A percentile compares a stretch with the other conserved stretches of the same genome.
Evolutionary conservation across 108 stramenopile species (phyloP).

Genomic region (Nannochloropsis granulata): DNA sequence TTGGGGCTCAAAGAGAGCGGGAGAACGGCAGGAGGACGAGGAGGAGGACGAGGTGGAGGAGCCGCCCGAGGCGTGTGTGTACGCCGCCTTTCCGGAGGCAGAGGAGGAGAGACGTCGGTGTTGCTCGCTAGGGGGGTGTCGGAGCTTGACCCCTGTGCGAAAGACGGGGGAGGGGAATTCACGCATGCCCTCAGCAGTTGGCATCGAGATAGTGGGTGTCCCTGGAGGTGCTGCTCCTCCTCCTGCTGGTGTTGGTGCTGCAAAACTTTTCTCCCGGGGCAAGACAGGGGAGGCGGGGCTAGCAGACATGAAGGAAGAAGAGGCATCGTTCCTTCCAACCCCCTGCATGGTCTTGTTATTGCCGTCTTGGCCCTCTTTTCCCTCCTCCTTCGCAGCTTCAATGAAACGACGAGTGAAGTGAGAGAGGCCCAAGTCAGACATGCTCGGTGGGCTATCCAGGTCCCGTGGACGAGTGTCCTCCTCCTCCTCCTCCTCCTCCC

Average conservation of each 20-base stretch:
- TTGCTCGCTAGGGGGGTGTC: background rate
- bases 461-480: background rate
- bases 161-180: background rate
- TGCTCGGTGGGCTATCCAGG: background rate
- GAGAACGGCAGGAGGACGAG: background rate
- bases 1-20: background rate
- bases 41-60: background rate
- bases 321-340: background rate
- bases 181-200: background rate
- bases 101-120: background rate
- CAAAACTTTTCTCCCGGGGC: background rate
- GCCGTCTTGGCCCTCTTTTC: background rate
- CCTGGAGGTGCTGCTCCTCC: background rate
- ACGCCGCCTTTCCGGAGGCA: too few relatives aligned
- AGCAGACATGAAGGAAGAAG: background rate
- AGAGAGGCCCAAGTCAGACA: background rate
- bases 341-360: background rate
- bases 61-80: background rate
- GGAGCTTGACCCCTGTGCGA: background rate
- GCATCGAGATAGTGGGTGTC: background rate
- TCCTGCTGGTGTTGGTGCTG: background rate
- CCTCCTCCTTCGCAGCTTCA: background rate
- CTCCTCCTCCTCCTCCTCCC: background rate
- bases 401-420: background rate
- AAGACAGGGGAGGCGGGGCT: background rate